Evolutionary conservation across 1,139 yeast species (phyloP).

Genomic region (Debaryomyces udenii): DNA sequence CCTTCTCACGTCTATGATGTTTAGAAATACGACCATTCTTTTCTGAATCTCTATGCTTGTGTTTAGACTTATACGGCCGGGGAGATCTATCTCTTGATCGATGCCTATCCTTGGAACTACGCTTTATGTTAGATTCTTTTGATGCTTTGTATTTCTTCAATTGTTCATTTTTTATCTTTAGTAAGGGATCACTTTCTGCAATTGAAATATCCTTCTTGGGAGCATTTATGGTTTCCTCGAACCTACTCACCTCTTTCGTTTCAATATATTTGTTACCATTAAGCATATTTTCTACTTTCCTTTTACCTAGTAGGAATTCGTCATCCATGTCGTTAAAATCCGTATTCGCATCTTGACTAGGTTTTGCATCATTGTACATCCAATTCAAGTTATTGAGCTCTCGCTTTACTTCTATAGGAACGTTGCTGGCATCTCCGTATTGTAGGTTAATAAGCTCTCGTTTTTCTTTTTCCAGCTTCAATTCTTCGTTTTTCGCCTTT

Average conservation of each 20-base stretch:
- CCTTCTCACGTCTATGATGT: no score
- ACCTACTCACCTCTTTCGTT: slow-evolving; percentile 14
- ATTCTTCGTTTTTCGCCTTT: slow-evolving; percentile 66
- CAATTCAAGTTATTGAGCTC: slow-evolving; percentile 64
- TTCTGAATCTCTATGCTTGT: not conserved
- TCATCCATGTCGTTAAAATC: slow-evolving; percentile 36
- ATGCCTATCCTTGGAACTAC: slow-evolving; percentile 12
- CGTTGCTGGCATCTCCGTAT: slow-evolving; percentile 39
- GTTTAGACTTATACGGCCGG: not conserved
- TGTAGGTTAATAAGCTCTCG: slow-evolving; percentile 60
- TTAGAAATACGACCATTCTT: not conserved
- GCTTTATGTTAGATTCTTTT: slow-evolving; percentile 11
- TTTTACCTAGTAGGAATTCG: slow-evolving; percentile 40
- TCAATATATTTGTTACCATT: slow-evolving; percentile 23
- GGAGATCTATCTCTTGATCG: slow-evolving; percentile 16
- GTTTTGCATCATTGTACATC: slow-evolving; percentile 71
- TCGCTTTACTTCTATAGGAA: slow-evolving; percentile 43
- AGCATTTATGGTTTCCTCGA: slow-evolving; percentile 21
- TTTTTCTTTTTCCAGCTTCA: slow-evolving; percentile 64
- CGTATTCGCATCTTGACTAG: slow-evolving; percentile 19
- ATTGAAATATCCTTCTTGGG: slow-evolving; percentile 18
- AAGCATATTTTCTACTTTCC: slow-evolving; percentile 37
- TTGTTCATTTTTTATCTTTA: slow-evolving; percentile 48
- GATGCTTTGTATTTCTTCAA: slow-evolving; percentile 24
- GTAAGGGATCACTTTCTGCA: slow-evolving; percentile 56